Evolutionary conservation across 2,329 filamentous ascomycete genomes (phyloP).

Genomic region (Madurella fahalii): DNA sequence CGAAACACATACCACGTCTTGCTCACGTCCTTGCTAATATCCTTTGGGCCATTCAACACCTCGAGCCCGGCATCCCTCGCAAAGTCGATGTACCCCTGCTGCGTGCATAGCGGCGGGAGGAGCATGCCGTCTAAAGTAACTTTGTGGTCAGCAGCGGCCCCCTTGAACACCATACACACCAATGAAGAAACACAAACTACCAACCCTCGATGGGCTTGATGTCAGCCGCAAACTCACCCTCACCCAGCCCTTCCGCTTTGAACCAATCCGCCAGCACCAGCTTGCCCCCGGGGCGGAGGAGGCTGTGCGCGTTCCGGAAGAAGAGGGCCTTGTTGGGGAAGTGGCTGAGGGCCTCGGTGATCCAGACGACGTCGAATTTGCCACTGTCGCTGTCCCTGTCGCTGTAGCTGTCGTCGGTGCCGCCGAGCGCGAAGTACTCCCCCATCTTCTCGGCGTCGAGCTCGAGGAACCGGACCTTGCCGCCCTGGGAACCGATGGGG

Average conservation of each 20-base stretch:
- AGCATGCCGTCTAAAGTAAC: constrained; percentile 52
- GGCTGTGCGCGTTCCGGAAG: constrained; percentile 47
- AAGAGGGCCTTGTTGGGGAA: constrained; percentile 57
- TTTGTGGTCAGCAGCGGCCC: not conserved
- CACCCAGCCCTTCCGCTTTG: constrained; percentile 45
- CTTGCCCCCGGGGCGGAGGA: constrained; percentile 48
- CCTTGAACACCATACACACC: not conserved
- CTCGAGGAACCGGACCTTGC: constrained; percentile 52
- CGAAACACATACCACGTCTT: constrained; percentile 52
- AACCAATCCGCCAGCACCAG: constrained; percentile 61
- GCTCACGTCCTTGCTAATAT: constrained; percentile 55
- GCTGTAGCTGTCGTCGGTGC: constrained; percentile 22
- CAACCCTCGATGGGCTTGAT: constrained; percentile 57
- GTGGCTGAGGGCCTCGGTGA: constrained; percentile 58
- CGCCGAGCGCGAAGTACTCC: constrained; percentile 39
- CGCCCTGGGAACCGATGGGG: constrained; percentile 35
- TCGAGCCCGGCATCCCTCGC: constrained; percentile 47
- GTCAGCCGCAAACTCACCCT: constrained; percentile 44
- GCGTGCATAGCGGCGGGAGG: constrained; percentile 52
- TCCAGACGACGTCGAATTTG: constrained; percentile 56
- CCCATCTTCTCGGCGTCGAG: constrained; percentile 60
- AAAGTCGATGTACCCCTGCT: constrained; percentile 48
- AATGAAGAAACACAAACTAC: not conserved
- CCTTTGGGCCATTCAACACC: constrained; percentile 43
- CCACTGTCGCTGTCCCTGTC: constrained; percentile 27